Conservation (phyloP, 1,284 basidiomycete species). For the Cryptococcus deneoformans region DNA sequence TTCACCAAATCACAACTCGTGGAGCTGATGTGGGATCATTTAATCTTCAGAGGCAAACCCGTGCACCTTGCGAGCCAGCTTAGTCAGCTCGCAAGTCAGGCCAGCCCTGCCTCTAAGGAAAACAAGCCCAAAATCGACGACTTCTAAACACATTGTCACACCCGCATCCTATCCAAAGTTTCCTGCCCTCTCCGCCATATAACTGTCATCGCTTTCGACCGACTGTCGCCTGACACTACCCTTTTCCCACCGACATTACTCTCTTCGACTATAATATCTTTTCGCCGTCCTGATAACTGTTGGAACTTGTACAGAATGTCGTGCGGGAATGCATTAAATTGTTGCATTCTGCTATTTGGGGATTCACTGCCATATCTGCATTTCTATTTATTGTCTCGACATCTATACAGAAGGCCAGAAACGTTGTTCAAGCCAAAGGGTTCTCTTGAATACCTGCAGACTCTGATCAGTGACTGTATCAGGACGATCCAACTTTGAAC, state of each 20-base stretch:
- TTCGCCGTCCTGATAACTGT: neutral
- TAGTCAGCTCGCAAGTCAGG: constrained; percentile 33
- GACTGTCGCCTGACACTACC: too few relatives aligned
- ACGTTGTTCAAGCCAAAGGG: constrained; percentile 24
- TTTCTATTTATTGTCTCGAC: neutral
- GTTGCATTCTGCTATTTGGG: neutral
- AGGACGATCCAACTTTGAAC: constrained; percentile 9
- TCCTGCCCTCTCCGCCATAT: too few relatives aligned
- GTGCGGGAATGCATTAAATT: constrained; percentile 5
- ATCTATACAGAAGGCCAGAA: constrained; percentile 25
- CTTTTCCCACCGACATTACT: neutral
- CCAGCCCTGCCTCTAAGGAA: constrained; percentile 11
- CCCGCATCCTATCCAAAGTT: too few relatives aligned
- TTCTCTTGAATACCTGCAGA: constrained; percentile 20
- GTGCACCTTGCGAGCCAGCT: constrained; percentile 38
- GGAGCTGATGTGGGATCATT: neutral
- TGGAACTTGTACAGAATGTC: neutral
- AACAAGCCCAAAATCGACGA: constrained; percentile 31
- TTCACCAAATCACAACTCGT: neutral
- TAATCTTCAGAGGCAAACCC: constrained; percentile 28
- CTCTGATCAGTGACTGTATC: constrained; percentile 17
- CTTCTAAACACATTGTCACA: constrained; percentile 13
- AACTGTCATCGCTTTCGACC: too few relatives aligned
- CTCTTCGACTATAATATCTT: neutral
- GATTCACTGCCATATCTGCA: neutral